Evolutionary conservation across 352 stramenopile species (phyloP).

Genomic region (Globisporangium paddicum): DNA sequence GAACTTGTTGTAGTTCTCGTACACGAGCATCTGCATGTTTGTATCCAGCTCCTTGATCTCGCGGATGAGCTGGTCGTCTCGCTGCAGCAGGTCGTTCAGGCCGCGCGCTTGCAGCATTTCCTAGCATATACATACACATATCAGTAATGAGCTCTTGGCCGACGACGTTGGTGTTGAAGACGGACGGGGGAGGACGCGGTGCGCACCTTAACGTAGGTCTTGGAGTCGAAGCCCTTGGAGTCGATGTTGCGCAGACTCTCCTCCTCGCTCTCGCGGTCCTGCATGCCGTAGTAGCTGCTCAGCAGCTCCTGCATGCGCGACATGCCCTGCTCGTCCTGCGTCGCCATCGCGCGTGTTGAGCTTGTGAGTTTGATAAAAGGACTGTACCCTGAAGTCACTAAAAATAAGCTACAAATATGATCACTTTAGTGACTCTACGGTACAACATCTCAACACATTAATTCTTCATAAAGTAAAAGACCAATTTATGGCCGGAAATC

Average conservation of each 20-base stretch:
- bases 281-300: slow-evolving; percentile 84
- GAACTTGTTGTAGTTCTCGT: slow-evolving; percentile 99
- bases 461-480: too few species aligned
- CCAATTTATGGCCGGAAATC: too few species aligned
- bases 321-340: slow-evolving; percentile 62
- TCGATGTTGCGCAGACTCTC: slow-evolving; percentile 75
- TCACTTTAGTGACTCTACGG: too few species aligned
- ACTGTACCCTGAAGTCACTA: too few species aligned
- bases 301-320: slow-evolving; percentile 87
- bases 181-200: background rate
- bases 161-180: background rate
- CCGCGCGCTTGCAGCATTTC: slow-evolving; percentile 56
- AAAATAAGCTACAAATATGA: too few species aligned
- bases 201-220: slow-evolving; percentile 69
- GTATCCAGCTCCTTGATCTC: slow-evolving; percentile 96
- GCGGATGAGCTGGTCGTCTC: slow-evolving; percentile 73
- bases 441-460: too few species aligned
- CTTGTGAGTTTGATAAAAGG: too few species aligned
- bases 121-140: slow-evolving; percentile 13
- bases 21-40: slow-evolving; percentile 99
- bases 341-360: too few species aligned
- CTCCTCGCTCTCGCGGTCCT: slow-evolving; percentile 66
- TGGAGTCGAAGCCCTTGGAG: slow-evolving; percentile 58
- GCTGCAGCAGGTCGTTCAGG: slow-evolving; percentile 66
- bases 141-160: background rate